Base-by-base conservation (phyloP, 257 asterid genomes). In the Phtheirospermum japonicum region DNA sequence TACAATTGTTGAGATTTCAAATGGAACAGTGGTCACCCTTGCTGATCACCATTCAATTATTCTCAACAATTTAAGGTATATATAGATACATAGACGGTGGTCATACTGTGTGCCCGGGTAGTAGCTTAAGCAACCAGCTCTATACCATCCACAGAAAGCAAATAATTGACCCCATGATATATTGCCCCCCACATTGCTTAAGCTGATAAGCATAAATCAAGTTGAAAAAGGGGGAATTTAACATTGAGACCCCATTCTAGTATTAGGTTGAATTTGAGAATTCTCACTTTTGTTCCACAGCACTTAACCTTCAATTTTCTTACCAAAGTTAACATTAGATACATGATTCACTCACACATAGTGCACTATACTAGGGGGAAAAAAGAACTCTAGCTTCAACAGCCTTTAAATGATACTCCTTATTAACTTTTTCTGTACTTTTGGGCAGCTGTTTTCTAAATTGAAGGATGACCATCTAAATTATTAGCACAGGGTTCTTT, bases 401-500 rank as follows among this genome's bases (percentile, higher is more conserved):
- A 61, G 77, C 66, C 70, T 67, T 72, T 73, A 56, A 56, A 62
- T 61, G 77, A 62, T 73, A 62, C 73, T 67, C 18, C 11, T 36
- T 42, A 7, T 7, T 13, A 26, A 28, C 43, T 28, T 28, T 46
- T 28, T 8, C 50, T 34, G 8, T 42, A 7, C 32, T 63, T 68
- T 61, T 61, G 3, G 18, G 63, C 66, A 73, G 74, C 64, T 73
- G 71, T 73, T 51, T 16, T 67, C 39, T 61, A 17, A 58, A 59
- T 23, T 68, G 71, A 73, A 73, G 75, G 75, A 69, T 64, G 31
- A n/a, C 75, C 75, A 63, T 73, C 71, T 39, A 73, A 61, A 66
- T 18, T 61, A 61, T 42, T 42, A 42, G 64, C 46, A 53, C 49
- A 31, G 9, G 34, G 28, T 40, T 10, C 39, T 40, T 53, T 57